Evolutionary conservation across 257 asterid species (phyloP), one percentile per base, ranked within the genome.

Genomic region (Solanum etuberosum): DNA sequence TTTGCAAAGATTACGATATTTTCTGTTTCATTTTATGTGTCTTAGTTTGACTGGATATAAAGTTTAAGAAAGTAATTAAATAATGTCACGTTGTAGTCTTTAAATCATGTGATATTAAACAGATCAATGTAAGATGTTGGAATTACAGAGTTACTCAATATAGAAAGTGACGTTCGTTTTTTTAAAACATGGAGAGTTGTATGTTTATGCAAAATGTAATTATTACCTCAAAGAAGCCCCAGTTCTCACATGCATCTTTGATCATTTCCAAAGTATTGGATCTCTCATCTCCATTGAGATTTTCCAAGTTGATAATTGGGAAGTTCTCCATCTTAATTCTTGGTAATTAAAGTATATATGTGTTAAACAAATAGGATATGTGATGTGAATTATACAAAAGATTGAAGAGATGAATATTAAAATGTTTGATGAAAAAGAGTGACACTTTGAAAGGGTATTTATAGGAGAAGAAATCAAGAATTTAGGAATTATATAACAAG

Each of bases 171-270:
- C 15, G 2, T 71, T 31, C 10, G 3, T 65, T 10, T 65, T 65
- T 31, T 70, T 70, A 20, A 31, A 70, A 31, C 42, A 15, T 32
- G 20, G 14, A 21, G 40, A 32, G 42, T 70, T 9, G 23, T 8
- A 21, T 72, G 18, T 35, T 21, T 20, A 72, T 35, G 48, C 31
- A 20, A 35, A 72, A 13, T 20, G 20, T 10, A 35, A 68, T 27
- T 71, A 71, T 34, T 84, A 88, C 90, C 90, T 88, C 90, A 88
- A 88, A 85, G 88, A 88, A 88, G 59, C 88, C 90, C 90, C 90
- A 88, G 3, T 88, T 88, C n/a, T 88, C 89, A n/a, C 89, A 88
- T 3, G 87, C 89, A 84, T 88, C 87, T 40, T 88, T 59, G 0
- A 73, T 87, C 51, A 57, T 2, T 15, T 61, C 87, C 89, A 84